Conservation (phyloP, 2,329 filamentous ascomycete genomes). For the Pseudogymnoascus sp. region DNA sequence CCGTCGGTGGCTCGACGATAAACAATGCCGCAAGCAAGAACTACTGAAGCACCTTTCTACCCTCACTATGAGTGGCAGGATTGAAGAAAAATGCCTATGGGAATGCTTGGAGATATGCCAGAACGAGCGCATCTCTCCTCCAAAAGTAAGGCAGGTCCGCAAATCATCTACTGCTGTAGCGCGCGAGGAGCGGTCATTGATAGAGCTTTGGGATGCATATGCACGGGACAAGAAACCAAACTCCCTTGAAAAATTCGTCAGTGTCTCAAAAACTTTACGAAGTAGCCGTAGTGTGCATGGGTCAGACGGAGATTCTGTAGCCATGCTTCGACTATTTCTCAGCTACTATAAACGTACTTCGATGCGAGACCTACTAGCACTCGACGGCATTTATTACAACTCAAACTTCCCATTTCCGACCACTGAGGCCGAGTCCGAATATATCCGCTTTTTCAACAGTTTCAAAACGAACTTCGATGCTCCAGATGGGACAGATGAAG, state of each 20-base stretch:
- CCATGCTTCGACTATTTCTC: not conserved
- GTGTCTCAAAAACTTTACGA: not conserved
- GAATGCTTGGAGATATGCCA: slow-evolving; percentile 14
- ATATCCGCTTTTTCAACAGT: not conserved
- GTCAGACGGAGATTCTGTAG: not conserved
- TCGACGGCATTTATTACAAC: not conserved
- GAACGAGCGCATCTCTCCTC: not conserved
- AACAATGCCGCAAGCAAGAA: slow-evolving; percentile 17
- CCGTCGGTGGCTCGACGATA: slow-evolving; percentile 21
- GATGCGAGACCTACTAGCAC: not conserved
- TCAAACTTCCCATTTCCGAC: not conserved
- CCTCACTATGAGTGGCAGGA: slow-evolving; percentile 17
- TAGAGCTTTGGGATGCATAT: not conserved
- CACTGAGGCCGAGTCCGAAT: not conserved
- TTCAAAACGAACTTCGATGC: not conserved
- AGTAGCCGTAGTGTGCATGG: not conserved
- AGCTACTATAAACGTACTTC: not conserved
- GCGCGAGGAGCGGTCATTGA: not conserved
- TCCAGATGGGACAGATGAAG: not conserved
- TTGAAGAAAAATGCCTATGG: slow-evolving; percentile 13
- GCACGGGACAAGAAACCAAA: not conserved
- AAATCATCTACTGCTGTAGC: not conserved
- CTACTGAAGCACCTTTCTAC: slow-evolving; percentile 19
- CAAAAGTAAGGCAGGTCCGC: not conserved
- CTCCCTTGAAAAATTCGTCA: not conserved